Conservation (phyloP, 2,329 filamentous ascomycete species). For the Coniochaeta prunicola region DNA sequence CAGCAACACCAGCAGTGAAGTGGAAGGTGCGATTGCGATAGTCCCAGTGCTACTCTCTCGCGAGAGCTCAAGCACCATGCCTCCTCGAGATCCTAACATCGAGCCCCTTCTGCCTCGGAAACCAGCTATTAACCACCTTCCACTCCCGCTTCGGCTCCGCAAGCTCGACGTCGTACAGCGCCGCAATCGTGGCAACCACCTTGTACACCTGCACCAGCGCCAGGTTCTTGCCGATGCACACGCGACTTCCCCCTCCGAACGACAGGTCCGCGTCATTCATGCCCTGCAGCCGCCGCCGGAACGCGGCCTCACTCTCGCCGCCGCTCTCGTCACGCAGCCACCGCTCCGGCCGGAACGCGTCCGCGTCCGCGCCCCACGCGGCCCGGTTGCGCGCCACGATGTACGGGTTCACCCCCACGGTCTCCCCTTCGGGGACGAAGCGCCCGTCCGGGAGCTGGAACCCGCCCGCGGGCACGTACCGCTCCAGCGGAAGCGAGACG, state of each 20-base stretch:
- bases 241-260: constrained; percentile 24
- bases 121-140: not conserved
- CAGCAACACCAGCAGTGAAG: too few relatives aligned
- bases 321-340: constrained; percentile 27
- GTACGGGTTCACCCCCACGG: constrained; percentile 28
- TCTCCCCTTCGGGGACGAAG: constrained; percentile 10
- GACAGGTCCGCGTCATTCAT: constrained; percentile 27
- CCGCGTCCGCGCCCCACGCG: constrained; percentile 34
- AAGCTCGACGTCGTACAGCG: constrained; percentile 20
- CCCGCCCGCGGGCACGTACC: constrained; percentile 14
- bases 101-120: constrained; percentile 1
- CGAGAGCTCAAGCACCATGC: not conserved
- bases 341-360: constrained; percentile 36
- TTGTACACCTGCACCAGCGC: constrained; percentile 26
- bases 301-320: constrained; percentile 23
- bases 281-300: constrained; percentile 20
- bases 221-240: constrained; percentile 26
- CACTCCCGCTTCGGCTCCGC: constrained; percentile 1
- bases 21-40: too few relatives aligned
- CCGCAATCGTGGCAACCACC: constrained; percentile 35
- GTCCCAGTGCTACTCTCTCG: too few relatives aligned
- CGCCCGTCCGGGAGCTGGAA: constrained; percentile 10
- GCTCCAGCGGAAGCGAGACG: constrained; percentile 17
- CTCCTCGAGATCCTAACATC: not conserved
- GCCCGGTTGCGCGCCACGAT: constrained; percentile 25